phyloP scores from a whole-genome alignment of 2,329 filamentous ascomycete species.

The Sphaerulina musiva region DNA sequence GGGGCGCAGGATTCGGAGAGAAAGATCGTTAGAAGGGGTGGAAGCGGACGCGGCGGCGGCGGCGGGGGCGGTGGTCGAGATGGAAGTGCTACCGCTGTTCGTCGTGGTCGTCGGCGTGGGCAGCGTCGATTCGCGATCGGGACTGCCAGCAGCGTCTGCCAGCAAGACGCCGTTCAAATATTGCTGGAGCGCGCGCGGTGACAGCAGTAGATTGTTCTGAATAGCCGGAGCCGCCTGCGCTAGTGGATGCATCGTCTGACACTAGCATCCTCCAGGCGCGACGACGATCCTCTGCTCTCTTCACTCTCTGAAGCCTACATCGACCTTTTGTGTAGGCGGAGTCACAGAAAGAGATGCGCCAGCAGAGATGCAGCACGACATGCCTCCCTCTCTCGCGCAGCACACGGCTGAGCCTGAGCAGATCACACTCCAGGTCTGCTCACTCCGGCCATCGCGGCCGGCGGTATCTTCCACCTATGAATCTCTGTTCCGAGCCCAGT shows the following conservation, averaged over 20 bases:
- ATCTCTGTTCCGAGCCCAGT: too few species aligned
- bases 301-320: neutral
- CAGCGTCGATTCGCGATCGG: neutral
- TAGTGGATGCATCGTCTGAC: neutral
- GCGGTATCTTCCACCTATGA: too few species aligned
- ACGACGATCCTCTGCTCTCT: neutral
- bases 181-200: neutral
- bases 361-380: neutral
- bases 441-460: too few species aligned
- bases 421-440: too few species aligned
- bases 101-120: neutral
- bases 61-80: neutral
- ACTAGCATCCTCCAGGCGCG: neutral
- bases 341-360: neutral
- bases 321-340: too few species aligned
- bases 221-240: neutral
- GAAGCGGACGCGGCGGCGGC: neutral
- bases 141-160: neutral
- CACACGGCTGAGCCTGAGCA: too few species aligned
- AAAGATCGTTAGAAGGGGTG: slow-evolving; percentile 1
- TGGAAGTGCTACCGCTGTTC: neutral
- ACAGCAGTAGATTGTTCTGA: neutral
- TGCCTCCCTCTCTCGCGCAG: too few species aligned
- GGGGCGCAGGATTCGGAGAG: slow-evolving; percentile 8
- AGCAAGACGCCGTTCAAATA: neutral